These are phyloP conservation scores for Hypoxylon sp. DNA, from an alignment of 2,329 filamentous ascomycete species.

Conservation along the genomic window DNA sequence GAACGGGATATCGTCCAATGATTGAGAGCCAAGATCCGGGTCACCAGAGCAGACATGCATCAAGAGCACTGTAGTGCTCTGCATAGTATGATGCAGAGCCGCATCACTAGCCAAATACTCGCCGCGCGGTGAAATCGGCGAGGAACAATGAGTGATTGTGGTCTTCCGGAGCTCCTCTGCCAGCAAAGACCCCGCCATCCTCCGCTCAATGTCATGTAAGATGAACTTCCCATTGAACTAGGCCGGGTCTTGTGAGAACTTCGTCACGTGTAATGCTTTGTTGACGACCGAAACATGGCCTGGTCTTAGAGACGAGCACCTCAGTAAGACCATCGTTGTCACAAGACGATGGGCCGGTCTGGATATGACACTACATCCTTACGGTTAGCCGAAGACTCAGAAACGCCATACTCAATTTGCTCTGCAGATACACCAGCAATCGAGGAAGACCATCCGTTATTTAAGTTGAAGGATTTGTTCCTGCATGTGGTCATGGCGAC, in stretches of 20 bases:
- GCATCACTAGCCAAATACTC: conserved; percentile 27
- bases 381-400: conserved; percentile 35
- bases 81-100: conserved; percentile 29
- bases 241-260: background rate
- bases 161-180: conserved; percentile 1
- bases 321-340: conserved; percentile 18
- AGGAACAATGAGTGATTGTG: background rate
- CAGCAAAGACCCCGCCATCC: background rate
- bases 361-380: conserved; percentile 43
- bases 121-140: background rate
- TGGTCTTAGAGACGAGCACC: conserved; percentile 7
- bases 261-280: conserved; percentile 19
- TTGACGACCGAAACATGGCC: conserved; percentile 23
- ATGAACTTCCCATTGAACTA: background rate
- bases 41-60: conserved; percentile 38
- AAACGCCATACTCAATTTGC: conserved; percentile 42
- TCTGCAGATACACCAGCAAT: conserved; percentile 40
- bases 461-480: conserved; percentile 40
- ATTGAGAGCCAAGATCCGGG: conserved; percentile 29
- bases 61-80: conserved; percentile 44
- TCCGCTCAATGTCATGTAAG: background rate
- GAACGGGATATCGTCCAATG: conserved; percentile 32
- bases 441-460: conserved; percentile 40
- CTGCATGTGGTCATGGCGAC: conserved; percentile 41
- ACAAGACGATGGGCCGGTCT: conserved; percentile 43